These are phyloP conservation scores for Bauhinia variegata DNA, from an alignment of 306 rosid species.

Conservation along the genomic window DNA sequence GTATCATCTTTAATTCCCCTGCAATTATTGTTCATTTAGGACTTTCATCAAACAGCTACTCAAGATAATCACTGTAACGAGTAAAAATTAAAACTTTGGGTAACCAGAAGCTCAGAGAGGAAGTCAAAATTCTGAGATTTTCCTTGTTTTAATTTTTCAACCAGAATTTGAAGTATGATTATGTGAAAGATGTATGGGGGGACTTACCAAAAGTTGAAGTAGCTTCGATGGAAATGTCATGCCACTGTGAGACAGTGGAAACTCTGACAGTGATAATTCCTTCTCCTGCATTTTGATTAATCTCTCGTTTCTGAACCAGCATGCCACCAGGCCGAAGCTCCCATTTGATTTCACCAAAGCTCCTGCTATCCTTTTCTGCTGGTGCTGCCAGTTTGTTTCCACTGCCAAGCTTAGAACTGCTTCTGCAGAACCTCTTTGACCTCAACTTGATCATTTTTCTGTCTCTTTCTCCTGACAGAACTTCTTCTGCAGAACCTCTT, in stretches of 20 bases:
- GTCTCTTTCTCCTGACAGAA: no score
- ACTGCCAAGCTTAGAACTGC: slow-evolving; percentile 59
- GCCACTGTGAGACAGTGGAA: slow-evolving; percentile 73
- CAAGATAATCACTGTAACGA: neutral
- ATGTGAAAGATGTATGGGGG: neutral
- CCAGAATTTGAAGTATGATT: neutral
- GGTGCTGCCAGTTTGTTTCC: slow-evolving; percentile 38
- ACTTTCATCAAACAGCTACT: slow-evolving; percentile 17
- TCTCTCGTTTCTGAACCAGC: slow-evolving; percentile 92
- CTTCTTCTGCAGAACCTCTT: no score
- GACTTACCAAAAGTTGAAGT: slow-evolving; percentile 88
- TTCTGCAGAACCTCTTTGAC: slow-evolving; percentile 75
- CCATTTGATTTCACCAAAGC: slow-evolving; percentile 73
- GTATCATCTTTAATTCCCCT: slow-evolving; percentile 83
- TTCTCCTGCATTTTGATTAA: slow-evolving; percentile 45
- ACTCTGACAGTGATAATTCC: slow-evolving; percentile 75
- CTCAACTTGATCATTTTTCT: slow-evolving; percentile 75
- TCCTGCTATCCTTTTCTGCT: slow-evolving; percentile 35
- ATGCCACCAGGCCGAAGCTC: slow-evolving; percentile 96
- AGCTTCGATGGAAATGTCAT: slow-evolving; percentile 70
- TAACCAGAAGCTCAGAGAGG: neutral
- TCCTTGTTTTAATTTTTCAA: neutral
- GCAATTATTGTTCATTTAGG: slow-evolving; percentile 20
- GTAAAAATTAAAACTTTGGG: neutral
- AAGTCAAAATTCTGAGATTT: neutral